phyloP scores from a whole-genome alignment of 345 rosid genomes.

The Excoecaria cochinchinensis region DNA sequence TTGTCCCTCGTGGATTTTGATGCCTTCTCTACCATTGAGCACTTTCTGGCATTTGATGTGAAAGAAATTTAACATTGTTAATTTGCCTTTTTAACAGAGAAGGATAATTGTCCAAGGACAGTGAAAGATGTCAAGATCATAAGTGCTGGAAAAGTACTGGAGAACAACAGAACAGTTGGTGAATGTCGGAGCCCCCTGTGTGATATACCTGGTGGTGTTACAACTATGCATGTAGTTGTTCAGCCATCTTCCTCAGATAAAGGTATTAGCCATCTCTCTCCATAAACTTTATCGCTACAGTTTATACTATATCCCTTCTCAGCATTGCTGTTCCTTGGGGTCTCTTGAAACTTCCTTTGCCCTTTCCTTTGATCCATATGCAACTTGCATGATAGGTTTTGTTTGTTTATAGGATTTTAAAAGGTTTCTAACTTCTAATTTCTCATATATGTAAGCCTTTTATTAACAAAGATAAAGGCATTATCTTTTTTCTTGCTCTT shows the following conservation, averaged over 20 bases:
- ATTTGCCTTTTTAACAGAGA: constrained; percentile 44
- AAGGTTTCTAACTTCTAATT: background rate
- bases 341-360: constrained; percentile 2
- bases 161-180: constrained; percentile 72
- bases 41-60: background rate
- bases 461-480: background rate
- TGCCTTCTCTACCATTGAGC: background rate
- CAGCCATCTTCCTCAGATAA: constrained; percentile 71
- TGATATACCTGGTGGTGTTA: constrained; percentile 77
- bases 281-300: background rate
- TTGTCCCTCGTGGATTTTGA: background rate
- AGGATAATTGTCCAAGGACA: constrained; percentile 83
- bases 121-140: constrained; percentile 89
- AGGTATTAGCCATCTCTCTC: constrained; percentile 42
- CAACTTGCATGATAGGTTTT: constrained; percentile 7
- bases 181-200: constrained; percentile 83
- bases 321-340: constrained; percentile 3
- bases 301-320: background rate
- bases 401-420: background rate
- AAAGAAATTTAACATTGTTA: background rate
- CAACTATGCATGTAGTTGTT: constrained; percentile 96
- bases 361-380: background rate
- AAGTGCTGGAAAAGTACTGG: constrained; percentile 90
- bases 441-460: background rate
- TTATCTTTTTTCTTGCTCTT: background rate